Evolutionary conservation across 2,329 filamentous ascomycete species (phyloP).

Genomic region (Ophiocordyceps camponoti-saundersi): DNA sequence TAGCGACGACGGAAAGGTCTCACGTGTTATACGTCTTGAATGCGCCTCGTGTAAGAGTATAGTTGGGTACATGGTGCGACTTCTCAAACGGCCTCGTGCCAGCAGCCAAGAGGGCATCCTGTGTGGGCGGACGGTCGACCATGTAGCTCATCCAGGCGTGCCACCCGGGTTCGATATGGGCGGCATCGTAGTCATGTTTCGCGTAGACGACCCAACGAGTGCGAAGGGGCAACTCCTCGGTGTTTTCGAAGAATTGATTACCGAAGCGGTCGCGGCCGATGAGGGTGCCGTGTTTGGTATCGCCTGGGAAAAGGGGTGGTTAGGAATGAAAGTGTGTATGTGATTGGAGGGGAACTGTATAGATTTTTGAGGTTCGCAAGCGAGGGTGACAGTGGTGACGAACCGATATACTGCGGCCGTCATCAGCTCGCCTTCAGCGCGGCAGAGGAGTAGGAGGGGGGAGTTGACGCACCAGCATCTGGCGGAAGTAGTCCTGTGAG

Average conservation of each 20-base stretch:
- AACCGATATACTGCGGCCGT: conserved; percentile 38
- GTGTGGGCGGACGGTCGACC: conserved; percentile 68
- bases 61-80: conserved; percentile 51
- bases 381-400: conserved; percentile 2
- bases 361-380: background rate
- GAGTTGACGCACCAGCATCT: conserved; percentile 66
- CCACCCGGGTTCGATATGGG: conserved; percentile 90
- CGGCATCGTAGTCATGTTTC: conserved; percentile 64
- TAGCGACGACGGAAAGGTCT: conserved; percentile 21
- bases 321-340: background rate
- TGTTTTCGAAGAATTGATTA: conserved; percentile 97
- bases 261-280: conserved; percentile 78
- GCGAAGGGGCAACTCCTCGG: conserved; percentile 84
- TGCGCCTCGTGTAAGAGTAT: conserved; percentile 59
- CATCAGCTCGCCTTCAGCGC: background rate
- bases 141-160: conserved; percentile 95
- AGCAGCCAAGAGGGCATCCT: conserved; percentile 56
- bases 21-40: conserved; percentile 95
- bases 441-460: conserved; percentile 6
- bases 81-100: conserved; percentile 61
- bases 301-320: conserved; percentile 38
- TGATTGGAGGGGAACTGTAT: background rate
- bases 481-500: conserved; percentile 67
- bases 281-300: conserved; percentile 84
- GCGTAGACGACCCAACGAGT: conserved; percentile 98